Evolutionary conservation across 441 rosid species (phyloP), one percentile per base, ranked within the genome.

Genomic region (Populus trichocarpa): DNA sequence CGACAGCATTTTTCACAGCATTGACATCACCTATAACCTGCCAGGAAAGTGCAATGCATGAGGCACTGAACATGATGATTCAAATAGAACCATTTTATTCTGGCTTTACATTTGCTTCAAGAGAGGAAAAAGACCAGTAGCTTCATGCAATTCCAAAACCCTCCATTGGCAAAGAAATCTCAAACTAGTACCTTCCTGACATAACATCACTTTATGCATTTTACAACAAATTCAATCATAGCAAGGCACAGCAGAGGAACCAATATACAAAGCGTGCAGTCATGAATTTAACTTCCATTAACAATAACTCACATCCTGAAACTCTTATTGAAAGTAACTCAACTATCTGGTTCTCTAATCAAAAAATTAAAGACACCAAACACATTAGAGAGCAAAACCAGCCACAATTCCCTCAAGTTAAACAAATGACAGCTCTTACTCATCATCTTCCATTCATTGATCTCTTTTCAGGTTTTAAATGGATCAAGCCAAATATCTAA

Each of bases 11-110:
- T 81, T 91, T 96, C 36, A 93, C 99, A 16, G 87, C 86, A 81
- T 83, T 80, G n/a, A 74, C 81, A 40, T 93, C 98, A 76, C 99
- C 99, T 35, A 92, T 92, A 75, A 94, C 90, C 98, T 96, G 88
- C 79, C 53, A 42, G 59, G 75, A n/a, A 75, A 77, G 76, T 32
- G 77, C 20, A 57, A 69, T 67, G 32, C 28, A 40, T 81, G 36
- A 68, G 71, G 66, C 46, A 38, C 20, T 67, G 25, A 68, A 63
- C 36, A 74, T 9, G 5, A 40, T 8, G 71, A 67, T 20, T 64
- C 67, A 42, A 25, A 30, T 23, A 25, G 53, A 20, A 79, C 9
- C 66, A 67, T 57, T 46, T 46, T 23, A 23, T 64, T 65, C 63
- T 16, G 28, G 20, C n/a, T 26, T 36, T 74, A 61, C 10, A 59